These are phyloP conservation scores for Suillus paluster DNA, from an alignment of 768 basidiomycete species.

Conservation along the genomic window DNA sequence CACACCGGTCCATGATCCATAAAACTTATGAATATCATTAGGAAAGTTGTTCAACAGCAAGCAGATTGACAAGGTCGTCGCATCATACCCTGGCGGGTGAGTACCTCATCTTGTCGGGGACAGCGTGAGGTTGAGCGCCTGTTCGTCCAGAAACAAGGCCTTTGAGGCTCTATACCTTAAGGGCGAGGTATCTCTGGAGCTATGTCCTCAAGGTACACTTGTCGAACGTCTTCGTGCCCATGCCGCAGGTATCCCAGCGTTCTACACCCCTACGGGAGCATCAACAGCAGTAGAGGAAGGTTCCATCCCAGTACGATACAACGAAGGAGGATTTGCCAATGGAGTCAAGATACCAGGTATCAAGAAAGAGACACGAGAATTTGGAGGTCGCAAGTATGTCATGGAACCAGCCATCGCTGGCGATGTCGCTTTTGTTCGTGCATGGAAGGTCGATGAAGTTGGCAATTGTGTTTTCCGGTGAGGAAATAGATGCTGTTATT, in stretches of 20 bases:
- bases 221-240: conserved; percentile 87
- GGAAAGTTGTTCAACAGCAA: conserved; percentile 75
- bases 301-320: conserved; percentile 77
- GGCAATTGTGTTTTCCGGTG: conserved; percentile 93
- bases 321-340: conserved; percentile 69
- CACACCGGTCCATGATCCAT: neutral
- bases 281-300: conserved; percentile 84
- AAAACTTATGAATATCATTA: conserved; percentile 30
- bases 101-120: conserved; percentile 20
- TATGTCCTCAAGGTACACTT: conserved; percentile 91
- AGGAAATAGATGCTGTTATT: conserved; percentile 15
- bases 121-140: neutral
- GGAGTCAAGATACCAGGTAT: conserved; percentile 76
- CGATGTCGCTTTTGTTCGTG: conserved; percentile 84
- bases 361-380: conserved; percentile 75
- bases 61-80: conserved; percentile 83
- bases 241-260: conserved; percentile 91
- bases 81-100: conserved; percentile 88
- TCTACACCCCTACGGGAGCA: conserved; percentile 91
- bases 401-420: conserved; percentile 81
- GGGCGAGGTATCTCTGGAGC: conserved; percentile 82
- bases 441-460: conserved; percentile 91
- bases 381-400: conserved; percentile 80
- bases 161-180: conserved; percentile 83
- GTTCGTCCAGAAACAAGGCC: conserved; percentile 71